Conservation (phyloP, 345 rosid genomes). For the Brassica cretica region DNA sequence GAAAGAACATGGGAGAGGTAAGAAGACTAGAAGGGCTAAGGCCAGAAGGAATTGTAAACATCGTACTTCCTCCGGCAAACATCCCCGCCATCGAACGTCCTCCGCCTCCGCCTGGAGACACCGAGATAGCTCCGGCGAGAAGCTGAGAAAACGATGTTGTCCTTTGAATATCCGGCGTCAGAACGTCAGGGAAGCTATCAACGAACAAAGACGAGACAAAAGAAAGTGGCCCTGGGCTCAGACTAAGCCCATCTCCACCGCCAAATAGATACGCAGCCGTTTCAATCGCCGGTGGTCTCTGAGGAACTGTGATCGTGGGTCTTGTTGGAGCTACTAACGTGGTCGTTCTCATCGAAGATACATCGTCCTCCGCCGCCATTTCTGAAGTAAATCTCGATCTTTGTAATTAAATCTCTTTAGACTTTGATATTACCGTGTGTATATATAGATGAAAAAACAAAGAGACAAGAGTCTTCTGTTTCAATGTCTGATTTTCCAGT, state of each 20-base stretch:
- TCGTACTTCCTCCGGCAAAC: slow-evolving; percentile 46
- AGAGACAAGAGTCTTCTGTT: slow-evolving; percentile 40
- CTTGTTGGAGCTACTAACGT: slow-evolving; percentile 44
- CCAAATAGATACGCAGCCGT: slow-evolving; percentile 50
- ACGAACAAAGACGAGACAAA: slow-evolving; percentile 80
- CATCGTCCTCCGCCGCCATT: slow-evolving; percentile 57
- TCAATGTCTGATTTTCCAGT: slow-evolving; percentile 28
- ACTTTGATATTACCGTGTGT: slow-evolving; percentile 16
- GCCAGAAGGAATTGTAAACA: slow-evolving; percentile 82
- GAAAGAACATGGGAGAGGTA: slow-evolving; percentile 71
- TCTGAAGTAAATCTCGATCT: background rate
- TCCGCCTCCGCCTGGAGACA: slow-evolving; percentile 54
- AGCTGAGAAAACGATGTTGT: slow-evolving; percentile 80
- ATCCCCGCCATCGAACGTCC: slow-evolving; percentile 40
- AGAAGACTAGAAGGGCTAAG: slow-evolving; percentile 92
- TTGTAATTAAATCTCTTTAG: slow-evolving; percentile 4
- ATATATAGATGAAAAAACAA: background rate
- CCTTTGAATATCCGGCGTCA: slow-evolving; percentile 42
- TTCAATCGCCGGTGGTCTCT: slow-evolving; percentile 56
- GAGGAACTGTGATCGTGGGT: slow-evolving; percentile 76
- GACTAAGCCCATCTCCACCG: slow-evolving; percentile 52
- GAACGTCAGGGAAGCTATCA: slow-evolving; percentile 51
- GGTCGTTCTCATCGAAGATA: slow-evolving; percentile 33
- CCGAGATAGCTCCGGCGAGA: slow-evolving; percentile 84
- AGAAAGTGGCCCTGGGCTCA: slow-evolving; percentile 94